Percentiles rank a stretch among this genome's conserved stretches.
Conservation (phyloP, 2,329 filamentous ascomycete species). For the Pseudogymnoascus sp. region DNA sequence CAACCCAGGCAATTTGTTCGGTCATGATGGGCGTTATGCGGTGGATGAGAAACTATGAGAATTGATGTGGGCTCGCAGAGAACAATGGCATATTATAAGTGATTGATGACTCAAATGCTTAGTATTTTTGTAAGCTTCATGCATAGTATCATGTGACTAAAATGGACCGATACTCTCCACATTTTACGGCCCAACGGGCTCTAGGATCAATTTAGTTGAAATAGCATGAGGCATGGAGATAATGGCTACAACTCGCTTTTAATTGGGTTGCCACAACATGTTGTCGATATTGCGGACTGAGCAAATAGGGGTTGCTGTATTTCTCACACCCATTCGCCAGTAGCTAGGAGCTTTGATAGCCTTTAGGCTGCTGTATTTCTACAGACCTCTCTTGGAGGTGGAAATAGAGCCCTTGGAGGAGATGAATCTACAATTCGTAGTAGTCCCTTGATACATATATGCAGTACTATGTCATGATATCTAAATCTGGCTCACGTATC, state of each 20-base stretch:
- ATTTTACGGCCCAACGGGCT: background rate
- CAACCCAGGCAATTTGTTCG: constrained; percentile 65
- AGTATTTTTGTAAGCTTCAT: background rate
- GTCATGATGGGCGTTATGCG: constrained; percentile 35
- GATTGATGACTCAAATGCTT: background rate
- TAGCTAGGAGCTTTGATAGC: background rate
- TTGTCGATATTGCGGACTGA: too few species aligned
- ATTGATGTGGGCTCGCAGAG: constrained; percentile 1
- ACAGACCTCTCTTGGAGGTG: background rate
- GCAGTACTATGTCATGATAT: background rate
- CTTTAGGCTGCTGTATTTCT: background rate
- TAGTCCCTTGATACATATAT: background rate
- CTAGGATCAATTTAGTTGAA: background rate
- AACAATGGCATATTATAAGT: background rate
- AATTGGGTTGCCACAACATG: background rate
- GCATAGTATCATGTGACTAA: background rate
- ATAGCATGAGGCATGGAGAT: background rate
- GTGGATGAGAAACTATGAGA: background rate
- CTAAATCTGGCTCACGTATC: background rate
- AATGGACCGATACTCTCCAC: background rate
- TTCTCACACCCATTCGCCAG: background rate
- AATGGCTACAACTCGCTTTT: background rate
- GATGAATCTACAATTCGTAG: background rate
- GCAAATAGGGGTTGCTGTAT: too few species aligned
- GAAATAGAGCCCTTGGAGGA: background rate